These are phyloP conservation scores for Pyropia haitanensis DNA, from an alignment of 23 red algal species.

Conservation along the genomic window DNA sequence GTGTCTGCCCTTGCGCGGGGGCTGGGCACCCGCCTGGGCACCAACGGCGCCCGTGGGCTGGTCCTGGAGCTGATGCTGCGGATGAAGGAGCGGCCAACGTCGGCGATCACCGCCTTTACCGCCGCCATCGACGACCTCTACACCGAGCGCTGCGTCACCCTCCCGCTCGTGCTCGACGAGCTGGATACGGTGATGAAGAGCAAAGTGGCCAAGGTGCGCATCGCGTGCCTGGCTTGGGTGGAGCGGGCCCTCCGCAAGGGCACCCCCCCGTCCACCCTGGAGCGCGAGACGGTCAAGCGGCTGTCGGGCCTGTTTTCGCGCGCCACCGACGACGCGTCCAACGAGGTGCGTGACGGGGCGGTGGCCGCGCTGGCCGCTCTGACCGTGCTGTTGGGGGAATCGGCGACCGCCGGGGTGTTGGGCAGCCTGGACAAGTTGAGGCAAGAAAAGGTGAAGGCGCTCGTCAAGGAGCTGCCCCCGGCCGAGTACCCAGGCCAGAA, in stretches of 20 bases:
- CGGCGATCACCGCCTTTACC: constrained; percentile 40
- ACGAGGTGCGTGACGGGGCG: constrained; percentile 80
- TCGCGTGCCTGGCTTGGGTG: constrained; percentile 52
- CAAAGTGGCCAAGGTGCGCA: constrained; percentile 65
- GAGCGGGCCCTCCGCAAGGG: constrained; percentile 28
- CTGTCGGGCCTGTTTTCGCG: constrained; percentile 40
- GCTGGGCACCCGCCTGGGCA: constrained; percentile 33
- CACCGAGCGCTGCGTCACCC: constrained; percentile 41
- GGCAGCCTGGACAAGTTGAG: constrained; percentile 81
- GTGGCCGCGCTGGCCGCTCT: constrained; percentile 57
- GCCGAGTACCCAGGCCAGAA: background rate
- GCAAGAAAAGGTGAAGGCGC: constrained; percentile 35
- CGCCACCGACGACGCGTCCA: constrained; percentile 49
- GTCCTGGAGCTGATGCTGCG: constrained; percentile 47
- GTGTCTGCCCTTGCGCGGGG: constrained; percentile 35
- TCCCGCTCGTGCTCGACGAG: constrained; percentile 52
- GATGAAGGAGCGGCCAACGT: constrained; percentile 79
- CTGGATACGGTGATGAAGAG: constrained; percentile 33
- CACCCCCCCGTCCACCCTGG: constrained; percentile 38
- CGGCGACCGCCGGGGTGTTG: constrained; percentile 31
- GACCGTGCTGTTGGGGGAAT: constrained; percentile 37
- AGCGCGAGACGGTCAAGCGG: constrained; percentile 30
- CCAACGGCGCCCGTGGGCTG: constrained; percentile 27
- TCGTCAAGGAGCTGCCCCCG: constrained; percentile 24
- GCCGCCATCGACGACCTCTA: constrained; percentile 61